phyloP scores from a whole-genome alignment of 1,284 basidiomycete genomes.

The Papiliotrema fonsecae region DNA sequence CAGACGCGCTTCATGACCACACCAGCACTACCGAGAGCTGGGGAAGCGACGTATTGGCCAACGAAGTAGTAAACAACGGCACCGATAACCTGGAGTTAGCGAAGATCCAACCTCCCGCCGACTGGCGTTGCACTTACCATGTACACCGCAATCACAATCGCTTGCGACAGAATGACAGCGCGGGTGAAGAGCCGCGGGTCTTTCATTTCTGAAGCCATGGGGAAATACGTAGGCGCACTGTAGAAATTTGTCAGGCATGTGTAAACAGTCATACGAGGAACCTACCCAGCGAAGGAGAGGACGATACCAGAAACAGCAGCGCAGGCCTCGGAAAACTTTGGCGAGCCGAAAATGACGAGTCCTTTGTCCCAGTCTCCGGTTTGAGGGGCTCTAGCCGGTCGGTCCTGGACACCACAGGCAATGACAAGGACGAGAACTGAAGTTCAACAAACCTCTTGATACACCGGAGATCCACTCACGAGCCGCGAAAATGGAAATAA shows the following conservation, averaged over 20 bases:
- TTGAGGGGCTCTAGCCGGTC: slow-evolving; percentile 29
- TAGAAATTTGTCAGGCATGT: slow-evolving; percentile 23
- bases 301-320: slow-evolving; percentile 38
- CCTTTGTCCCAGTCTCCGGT: slow-evolving; percentile 26
- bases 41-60: slow-evolving; percentile 43
- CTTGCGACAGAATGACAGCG: slow-evolving; percentile 26
- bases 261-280: neutral
- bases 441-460: slow-evolving; percentile 4
- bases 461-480: neutral
- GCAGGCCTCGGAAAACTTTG: slow-evolving; percentile 37
- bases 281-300: slow-evolving; percentile 40
- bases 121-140: slow-evolving; percentile 10
- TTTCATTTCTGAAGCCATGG: slow-evolving; percentile 25
- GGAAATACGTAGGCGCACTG: slow-evolving; percentile 7
- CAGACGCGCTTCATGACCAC: slow-evolving; percentile 36
- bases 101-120: neutral
- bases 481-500: slow-evolving; percentile 9
- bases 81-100: slow-evolving; percentile 14
- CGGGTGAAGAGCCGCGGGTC: slow-evolving; percentile 28
- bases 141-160: slow-evolving; percentile 30
- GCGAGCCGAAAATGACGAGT: slow-evolving; percentile 16
- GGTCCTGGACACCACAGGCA: slow-evolving; percentile 43
- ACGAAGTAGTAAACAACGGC: slow-evolving; percentile 30
- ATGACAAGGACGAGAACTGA: slow-evolving; percentile 43
- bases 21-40: slow-evolving; percentile 48